phyloP scores from a whole-genome alignment of 768 basidiomycete species.

The Lentinus brumalis region DNA sequence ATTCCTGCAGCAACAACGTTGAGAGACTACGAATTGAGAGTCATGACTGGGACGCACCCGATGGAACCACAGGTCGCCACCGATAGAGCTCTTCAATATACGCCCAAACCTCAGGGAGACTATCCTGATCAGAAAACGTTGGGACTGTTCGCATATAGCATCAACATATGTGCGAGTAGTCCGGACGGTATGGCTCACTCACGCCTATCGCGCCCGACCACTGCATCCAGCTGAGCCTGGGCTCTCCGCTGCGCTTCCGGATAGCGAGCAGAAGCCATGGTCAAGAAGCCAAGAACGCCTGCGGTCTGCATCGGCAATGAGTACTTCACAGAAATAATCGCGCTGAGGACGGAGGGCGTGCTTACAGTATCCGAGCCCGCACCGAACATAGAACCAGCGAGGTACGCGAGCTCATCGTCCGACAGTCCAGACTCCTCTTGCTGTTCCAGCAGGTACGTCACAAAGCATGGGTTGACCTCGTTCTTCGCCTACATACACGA shows the following conservation, averaged over 20 bases:
- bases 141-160: constrained; percentile 32
- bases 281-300: constrained; percentile 27
- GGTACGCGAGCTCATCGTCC: constrained; percentile 40
- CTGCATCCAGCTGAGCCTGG: constrained; percentile 39
- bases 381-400: constrained; percentile 46
- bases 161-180: background rate
- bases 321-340: background rate
- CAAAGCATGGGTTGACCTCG: constrained; percentile 34
- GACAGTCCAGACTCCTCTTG: constrained; percentile 34
- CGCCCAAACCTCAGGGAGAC: constrained; percentile 41
- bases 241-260: constrained; percentile 37
- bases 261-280: constrained; percentile 40
- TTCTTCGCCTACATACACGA: constrained; percentile 29
- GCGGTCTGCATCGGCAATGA: constrained; percentile 28
- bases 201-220: constrained; percentile 40
- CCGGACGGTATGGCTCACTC: background rate
- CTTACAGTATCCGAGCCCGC: constrained; percentile 45
- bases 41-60: constrained; percentile 22
- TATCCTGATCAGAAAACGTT: constrained; percentile 40
- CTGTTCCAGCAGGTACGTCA: constrained; percentile 39
- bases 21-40: constrained; percentile 11
- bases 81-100: constrained; percentile 44
- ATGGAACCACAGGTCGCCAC: constrained; percentile 43
- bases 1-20: constrained; percentile 43
- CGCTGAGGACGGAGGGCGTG: background rate